These are phyloP conservation scores for Pseudognaphalium luteoalbum DNA, from an alignment of 129 eudicot species.

Conservation along the genomic window DNA sequence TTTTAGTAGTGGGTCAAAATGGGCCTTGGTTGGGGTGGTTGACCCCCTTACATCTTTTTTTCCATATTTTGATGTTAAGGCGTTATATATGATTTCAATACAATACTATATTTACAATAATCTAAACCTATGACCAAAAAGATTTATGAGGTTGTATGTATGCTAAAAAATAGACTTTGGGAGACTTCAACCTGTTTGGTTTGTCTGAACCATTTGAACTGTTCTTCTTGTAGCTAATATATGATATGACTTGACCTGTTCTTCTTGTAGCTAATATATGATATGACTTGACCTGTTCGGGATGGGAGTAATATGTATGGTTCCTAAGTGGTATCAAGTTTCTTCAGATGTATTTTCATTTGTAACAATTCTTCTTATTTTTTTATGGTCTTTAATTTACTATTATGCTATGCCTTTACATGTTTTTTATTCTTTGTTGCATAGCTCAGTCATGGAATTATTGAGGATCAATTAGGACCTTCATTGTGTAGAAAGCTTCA, in stretches of 20 bases:
- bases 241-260: not conserved
- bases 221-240: not conserved
- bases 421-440: constrained; percentile 47
- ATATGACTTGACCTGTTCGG: not conserved
- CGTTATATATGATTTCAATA: not conserved
- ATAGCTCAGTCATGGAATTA: constrained; percentile 50
- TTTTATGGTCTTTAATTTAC: not conserved
- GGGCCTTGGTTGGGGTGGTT: not conserved
- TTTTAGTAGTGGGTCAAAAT: not conserved
- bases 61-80: not conserved
- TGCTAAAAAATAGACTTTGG: not conserved
- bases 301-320: not conserved
- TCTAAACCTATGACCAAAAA: not conserved
- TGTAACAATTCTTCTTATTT: not conserved
- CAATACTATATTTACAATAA: not conserved
- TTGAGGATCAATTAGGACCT: constrained; percentile 70
- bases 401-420: constrained; percentile 12
- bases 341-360: not conserved
- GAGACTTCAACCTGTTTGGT: not conserved
- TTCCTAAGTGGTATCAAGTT: not conserved
- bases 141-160: not conserved
- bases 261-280: not conserved
- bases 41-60: not conserved
- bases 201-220: not conserved
- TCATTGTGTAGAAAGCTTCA: constrained; percentile 69